phyloP scores from a whole-genome alignment of 2,329 filamentous ascomycete genomes.

The Purpureocillium takamizusanense region DNA sequence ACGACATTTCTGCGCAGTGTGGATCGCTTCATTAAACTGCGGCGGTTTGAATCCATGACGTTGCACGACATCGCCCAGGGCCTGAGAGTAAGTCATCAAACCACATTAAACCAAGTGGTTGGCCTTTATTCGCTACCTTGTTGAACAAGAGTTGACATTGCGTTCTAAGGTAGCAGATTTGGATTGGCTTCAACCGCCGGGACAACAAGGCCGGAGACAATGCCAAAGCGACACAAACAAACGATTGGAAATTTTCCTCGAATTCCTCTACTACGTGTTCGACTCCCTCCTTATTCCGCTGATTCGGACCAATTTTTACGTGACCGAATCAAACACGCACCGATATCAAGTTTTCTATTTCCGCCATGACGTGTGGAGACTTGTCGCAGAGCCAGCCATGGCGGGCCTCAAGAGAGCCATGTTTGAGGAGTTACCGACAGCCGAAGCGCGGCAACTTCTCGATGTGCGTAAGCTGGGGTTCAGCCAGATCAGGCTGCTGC shows the following conservation, averaged over 20 bases:
- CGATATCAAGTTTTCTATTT: slow-evolving; percentile 85
- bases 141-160: not conserved
- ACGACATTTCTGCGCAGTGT: slow-evolving; percentile 54
- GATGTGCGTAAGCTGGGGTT: slow-evolving; percentile 60
- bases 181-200: slow-evolving; percentile 60
- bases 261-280: slow-evolving; percentile 87
- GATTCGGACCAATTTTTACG: slow-evolving; percentile 80
- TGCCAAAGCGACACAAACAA: slow-evolving; percentile 67
- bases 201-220: slow-evolving; percentile 40
- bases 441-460: slow-evolving; percentile 48
- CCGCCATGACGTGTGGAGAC: slow-evolving; percentile 84
- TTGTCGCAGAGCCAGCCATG: slow-evolving; percentile 65
- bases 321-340: slow-evolving; percentile 79
- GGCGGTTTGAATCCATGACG: slow-evolving; percentile 72
- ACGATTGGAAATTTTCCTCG: slow-evolving; percentile 67
- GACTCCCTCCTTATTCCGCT: slow-evolving; percentile 87
- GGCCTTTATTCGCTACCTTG: not conserved
- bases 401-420: slow-evolving; percentile 57
- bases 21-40: slow-evolving; percentile 67
- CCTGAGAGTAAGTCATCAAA: slow-evolving; percentile 52
- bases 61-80: slow-evolving; percentile 71
- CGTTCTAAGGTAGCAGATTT: slow-evolving; percentile 51
- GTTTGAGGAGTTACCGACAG: slow-evolving; percentile 66
- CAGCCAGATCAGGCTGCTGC: slow-evolving; percentile 71
- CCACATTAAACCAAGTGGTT: no score